These are phyloP conservation scores for Suillus fuscotomentosus DNA, from an alignment of 768 basidiomycete genomes.

Conservation along the genomic window DNA sequence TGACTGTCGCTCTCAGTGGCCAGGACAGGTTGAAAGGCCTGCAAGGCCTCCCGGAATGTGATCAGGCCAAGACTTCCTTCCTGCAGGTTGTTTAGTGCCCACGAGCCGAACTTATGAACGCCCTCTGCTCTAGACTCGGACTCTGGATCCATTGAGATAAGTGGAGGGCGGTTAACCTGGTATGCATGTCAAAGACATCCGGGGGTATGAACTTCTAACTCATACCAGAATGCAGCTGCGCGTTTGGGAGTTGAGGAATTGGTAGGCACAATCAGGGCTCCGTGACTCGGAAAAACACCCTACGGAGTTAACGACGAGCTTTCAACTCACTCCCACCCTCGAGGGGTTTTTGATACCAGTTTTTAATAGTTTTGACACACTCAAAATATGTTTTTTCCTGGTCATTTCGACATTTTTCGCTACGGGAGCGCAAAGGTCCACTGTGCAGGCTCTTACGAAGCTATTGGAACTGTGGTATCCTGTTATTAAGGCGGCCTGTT, in stretches of 20 bases:
- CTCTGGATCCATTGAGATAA: not conserved
- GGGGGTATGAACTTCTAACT: not conserved
- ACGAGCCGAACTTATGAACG: not conserved
- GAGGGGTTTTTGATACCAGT: not conserved
- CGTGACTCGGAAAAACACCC: not conserved
- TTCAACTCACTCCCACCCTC: not conserved
- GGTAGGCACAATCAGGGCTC: not conserved
- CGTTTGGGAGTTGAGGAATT: not conserved
- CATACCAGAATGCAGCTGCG: not conserved
- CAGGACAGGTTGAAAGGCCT: not conserved
- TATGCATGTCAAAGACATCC: not conserved
- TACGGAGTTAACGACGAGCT: not conserved
- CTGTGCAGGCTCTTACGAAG: not conserved
- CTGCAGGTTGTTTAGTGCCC: no score
- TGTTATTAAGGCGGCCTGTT: no score
- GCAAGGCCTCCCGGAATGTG: not conserved
- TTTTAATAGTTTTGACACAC: not conserved
- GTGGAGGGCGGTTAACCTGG: not conserved
- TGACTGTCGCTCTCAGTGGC: not conserved
- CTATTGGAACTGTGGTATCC: no score
- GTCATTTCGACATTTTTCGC: not conserved
- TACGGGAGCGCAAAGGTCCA: not conserved
- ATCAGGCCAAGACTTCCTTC: not conserved
- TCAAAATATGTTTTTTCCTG: not conserved
- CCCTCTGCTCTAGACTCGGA: not conserved